Base-by-base conservation (phyloP, 441 rosid species). In the Biscutella auriculata region DNA sequence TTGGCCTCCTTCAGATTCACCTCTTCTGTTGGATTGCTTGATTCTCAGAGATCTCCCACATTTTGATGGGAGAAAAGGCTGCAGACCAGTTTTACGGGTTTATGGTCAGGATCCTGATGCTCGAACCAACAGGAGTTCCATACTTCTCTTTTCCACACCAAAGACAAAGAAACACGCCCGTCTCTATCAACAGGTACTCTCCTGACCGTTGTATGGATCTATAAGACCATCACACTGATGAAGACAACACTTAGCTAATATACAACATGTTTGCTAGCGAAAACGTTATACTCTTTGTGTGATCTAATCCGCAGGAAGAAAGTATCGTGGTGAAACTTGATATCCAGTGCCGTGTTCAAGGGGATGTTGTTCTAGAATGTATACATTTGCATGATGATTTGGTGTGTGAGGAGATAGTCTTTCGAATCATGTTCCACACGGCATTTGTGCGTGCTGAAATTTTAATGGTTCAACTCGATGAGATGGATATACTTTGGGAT, bases 361-460 rank as follows among this genome's bases (percentile, higher is more conserved):
- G 98, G 60, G 98, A 91, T 69, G 81, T 91, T 52, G 96, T 88
- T 75, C 71, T 91, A 36, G 98, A 91, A 82, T 91, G 95, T 67
- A 56, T 82, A 74, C 85, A 88, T 69, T 80, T 84, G 74, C 82
- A 80, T 42, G 93, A 82, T 37, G 87, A 84, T 66, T 66, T 85
- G 66, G 71, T 76, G 16, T 73, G 40, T 6, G 96, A 88, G 63
- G 87, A 84, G 80, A 81, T 82, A 65, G 73, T 91, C 52, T 82
- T 91, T 66, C 81, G 98, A 73, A 65, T 85, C 37, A 81, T 85
- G 87, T 91, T 88, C 73, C 96, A 91, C 73, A 88, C 98, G 1
- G 87, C 95, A 16, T 91, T 88, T 81, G 83, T 91, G 47, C 78
- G 87, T 42, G 79, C 79, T 70, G 81, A 84, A 50, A 79, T 73